Percentiles rank a stretch among this genome's conserved stretches.
Evolutionary conservation across 768 basidiomycete species (phyloP).

Genomic region (Hygrocybe coccinea): DNA sequence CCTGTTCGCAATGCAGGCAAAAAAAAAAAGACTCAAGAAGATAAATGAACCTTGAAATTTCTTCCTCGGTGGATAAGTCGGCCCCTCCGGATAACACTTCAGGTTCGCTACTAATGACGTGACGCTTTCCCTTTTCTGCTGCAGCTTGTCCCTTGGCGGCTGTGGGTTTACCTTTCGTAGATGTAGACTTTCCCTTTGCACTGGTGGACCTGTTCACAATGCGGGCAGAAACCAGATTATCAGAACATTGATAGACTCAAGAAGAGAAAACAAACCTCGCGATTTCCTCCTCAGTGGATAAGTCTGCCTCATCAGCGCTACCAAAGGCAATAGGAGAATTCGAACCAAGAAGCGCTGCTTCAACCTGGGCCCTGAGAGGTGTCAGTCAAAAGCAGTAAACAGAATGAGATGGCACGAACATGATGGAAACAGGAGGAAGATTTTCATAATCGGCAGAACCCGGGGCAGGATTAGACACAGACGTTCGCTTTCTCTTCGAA

Average conservation of each 20-base stretch:
- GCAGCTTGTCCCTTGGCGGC: too few species aligned
- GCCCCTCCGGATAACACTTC: not conserved
- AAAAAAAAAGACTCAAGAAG: too few species aligned
- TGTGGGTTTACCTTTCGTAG: too few species aligned
- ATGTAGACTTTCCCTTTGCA: too few species aligned
- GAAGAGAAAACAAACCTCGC: not conserved
- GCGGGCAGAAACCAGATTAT: too few species aligned
- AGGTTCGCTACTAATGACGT: too few species aligned
- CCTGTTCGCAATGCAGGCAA: too few species aligned
- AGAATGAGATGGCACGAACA: not conserved
- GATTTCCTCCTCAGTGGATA: not conserved
- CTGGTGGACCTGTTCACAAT: too few species aligned
- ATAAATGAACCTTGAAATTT: not conserved
- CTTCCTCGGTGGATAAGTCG: not conserved
- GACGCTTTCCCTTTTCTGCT: too few species aligned
- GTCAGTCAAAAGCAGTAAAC: not conserved
- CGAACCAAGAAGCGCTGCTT: not conserved
- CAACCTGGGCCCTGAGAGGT: not conserved
- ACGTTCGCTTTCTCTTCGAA: not conserved
- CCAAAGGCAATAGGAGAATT: not conserved
- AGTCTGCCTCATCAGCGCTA: not conserved
- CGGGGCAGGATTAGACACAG: not conserved
- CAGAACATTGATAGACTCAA: too few species aligned
- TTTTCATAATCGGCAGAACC: not conserved
- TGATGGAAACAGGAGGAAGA: not conserved